phyloP scores from a whole-genome alignment of 2,329 filamentous ascomycete genomes.

The Trichoderma oligosporum region DNA sequence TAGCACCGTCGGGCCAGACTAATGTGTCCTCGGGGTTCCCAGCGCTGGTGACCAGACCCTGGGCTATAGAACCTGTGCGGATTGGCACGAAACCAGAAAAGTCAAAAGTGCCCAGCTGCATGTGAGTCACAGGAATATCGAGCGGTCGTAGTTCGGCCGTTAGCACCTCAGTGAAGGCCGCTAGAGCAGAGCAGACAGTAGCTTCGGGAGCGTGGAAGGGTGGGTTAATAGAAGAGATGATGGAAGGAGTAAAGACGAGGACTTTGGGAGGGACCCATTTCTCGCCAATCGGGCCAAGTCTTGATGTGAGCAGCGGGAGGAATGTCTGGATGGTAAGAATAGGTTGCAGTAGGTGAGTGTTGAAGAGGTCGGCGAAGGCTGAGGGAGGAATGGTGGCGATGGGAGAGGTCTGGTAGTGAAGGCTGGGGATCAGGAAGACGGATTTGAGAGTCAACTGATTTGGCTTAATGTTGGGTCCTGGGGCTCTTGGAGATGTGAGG shows the following conservation, averaged over 20 bases:
- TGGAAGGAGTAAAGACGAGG: constrained; percentile 73
- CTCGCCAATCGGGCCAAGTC: constrained; percentile 51
- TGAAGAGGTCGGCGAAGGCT: constrained; percentile 83
- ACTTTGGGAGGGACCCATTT: constrained; percentile 60
- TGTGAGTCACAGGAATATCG: constrained; percentile 74
- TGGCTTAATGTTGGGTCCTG: constrained; percentile 69
- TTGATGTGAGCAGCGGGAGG: constrained; percentile 69
- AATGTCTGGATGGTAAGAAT: constrained; percentile 87
- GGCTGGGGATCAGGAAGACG: constrained; percentile 77
- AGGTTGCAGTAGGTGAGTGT: constrained; percentile 85
- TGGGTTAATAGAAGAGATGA: constrained; percentile 74
- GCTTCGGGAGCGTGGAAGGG: constrained; percentile 84
- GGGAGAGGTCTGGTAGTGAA: constrained; percentile 75
- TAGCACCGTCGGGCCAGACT: constrained; percentile 60
- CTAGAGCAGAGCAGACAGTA: constrained; percentile 79
- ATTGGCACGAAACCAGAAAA: constrained; percentile 61
- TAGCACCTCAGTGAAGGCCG: constrained; percentile 77
- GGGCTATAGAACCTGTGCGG: constrained; percentile 31
- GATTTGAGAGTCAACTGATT: constrained; percentile 75
- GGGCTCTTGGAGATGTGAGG: constrained; percentile 70
- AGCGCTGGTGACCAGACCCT: constrained; percentile 39
- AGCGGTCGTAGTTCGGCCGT: constrained; percentile 74
- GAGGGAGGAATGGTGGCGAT: constrained; percentile 82
- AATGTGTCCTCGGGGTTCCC: constrained; percentile 47
- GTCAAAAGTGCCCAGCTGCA: constrained; percentile 91